phyloP scores from a whole-genome alignment of 768 basidiomycete genomes.

The Lactifluus subvellereus region DNA sequence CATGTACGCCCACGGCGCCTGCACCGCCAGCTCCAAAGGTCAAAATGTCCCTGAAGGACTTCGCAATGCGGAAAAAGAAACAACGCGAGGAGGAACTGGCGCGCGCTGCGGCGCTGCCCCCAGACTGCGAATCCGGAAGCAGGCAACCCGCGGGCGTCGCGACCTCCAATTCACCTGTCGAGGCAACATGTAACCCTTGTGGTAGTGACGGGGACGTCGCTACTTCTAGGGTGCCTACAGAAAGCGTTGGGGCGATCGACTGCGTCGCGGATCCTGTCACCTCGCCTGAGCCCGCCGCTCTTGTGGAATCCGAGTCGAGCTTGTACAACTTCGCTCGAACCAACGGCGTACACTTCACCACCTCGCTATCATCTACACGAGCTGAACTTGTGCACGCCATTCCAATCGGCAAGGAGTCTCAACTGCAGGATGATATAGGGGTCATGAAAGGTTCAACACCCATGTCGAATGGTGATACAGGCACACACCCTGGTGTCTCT shows the following conservation, averaged over 20 bases:
- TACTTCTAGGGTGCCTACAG: neutral
- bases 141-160: neutral
- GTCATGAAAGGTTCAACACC: conserved; percentile 3
- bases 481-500: neutral
- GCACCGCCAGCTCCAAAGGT: conserved; percentile 20
- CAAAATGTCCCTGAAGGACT: conserved; percentile 26
- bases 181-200: neutral
- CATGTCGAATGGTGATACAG: conserved; percentile 2
- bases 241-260: neutral
- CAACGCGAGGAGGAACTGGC: conserved; percentile 23
- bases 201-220: neutral
- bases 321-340: neutral
- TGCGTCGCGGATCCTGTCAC: neutral
- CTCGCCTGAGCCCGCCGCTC: neutral
- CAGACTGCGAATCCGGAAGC: neutral
- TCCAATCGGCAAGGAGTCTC: neutral
- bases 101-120: neutral
- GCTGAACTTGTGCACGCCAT: neutral
- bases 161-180: neutral
- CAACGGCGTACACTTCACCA: neutral
- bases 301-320: neutral
- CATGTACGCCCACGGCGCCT: neutral
- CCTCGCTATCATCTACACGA: neutral
- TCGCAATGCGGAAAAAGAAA: conserved; percentile 25
- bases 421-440: neutral